phyloP scores from a whole-genome alignment of 495 filamentous ascomycete genomes.

The Xylona heveae region DNA sequence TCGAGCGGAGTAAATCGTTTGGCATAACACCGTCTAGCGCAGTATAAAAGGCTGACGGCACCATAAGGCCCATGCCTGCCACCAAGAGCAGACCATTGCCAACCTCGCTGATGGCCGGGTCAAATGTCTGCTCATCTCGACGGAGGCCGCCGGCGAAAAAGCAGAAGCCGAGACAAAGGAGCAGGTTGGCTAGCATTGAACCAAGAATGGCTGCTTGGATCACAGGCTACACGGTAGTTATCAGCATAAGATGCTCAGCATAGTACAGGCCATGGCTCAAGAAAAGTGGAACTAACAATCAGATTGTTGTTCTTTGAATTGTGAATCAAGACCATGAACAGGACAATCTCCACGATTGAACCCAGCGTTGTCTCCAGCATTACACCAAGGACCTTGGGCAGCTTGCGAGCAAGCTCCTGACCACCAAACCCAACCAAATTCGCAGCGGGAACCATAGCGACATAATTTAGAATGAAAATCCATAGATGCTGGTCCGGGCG shows the following conservation, averaged over 20 bases:
- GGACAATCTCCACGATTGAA: conserved; percentile 59
- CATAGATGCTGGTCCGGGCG: conserved; percentile 35
- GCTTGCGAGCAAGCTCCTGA: conserved; percentile 56
- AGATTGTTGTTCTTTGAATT: conserved; percentile 21
- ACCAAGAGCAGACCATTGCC: conserved; percentile 63
- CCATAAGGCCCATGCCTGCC: conserved; percentile 39
- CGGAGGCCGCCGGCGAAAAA: conserved; percentile 58
- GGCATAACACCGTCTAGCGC: conserved; percentile 26
- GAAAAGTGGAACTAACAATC: too few relatives aligned
- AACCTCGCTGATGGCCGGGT: conserved; percentile 59
- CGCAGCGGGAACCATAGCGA: conserved; percentile 74
- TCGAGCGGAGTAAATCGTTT: conserved; percentile 19
- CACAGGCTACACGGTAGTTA: too few relatives aligned
- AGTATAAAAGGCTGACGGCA: conserved; percentile 58
- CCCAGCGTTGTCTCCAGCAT: conserved; percentile 58
- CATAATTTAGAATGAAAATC: conserved; percentile 51
- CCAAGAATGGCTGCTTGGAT: conserved; percentile 71
- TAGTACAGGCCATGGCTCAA: too few relatives aligned
- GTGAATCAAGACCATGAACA: conserved; percentile 54
- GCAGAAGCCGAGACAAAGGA: conserved; percentile 53
- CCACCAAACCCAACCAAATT: conserved; percentile 77
- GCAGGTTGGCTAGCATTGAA: conserved; percentile 56
- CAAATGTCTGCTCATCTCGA: conserved; percentile 43
- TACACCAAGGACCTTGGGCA: conserved; percentile 59
- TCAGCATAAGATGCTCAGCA: too few relatives aligned